phyloP scores from a whole-genome alignment of 129 eudicot genomes.

The Chrysanthemum makinoi region DNA sequence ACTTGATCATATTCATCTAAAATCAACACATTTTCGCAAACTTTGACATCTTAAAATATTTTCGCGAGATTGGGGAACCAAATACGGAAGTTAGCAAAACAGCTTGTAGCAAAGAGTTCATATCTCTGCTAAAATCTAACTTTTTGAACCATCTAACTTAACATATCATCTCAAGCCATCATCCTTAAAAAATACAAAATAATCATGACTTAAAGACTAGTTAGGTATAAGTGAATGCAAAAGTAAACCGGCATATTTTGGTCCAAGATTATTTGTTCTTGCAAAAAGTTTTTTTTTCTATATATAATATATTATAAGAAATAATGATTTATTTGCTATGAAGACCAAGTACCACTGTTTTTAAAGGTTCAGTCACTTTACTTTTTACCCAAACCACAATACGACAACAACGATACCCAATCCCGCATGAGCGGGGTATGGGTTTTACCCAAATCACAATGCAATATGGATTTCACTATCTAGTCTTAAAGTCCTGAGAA shows the following conservation, averaged over 20 bases:
- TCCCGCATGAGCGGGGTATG: no score
- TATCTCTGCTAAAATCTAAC: no score
- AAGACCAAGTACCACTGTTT: background rate
- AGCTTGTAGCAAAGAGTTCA: no score
- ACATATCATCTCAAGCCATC: no score
- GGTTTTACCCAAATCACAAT: background rate
- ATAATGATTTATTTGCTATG: background rate
- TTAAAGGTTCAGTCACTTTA: background rate
- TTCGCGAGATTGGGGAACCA: no score
- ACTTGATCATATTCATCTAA: no score
- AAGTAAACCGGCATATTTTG: background rate
- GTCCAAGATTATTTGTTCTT: background rate
- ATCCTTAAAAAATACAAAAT: no score
- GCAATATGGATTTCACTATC: slow-evolving; percentile 10
- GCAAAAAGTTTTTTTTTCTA: background rate
- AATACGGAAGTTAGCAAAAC: no score
- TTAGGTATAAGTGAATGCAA: background rate
- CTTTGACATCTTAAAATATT: no score
- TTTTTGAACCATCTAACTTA: no score
- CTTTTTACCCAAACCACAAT: background rate
- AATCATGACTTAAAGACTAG: background rate
- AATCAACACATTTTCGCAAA: no score
- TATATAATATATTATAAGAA: background rate
- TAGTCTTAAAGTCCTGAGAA: background rate
- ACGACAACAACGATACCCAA: background rate